phyloP scores from a whole-genome alignment of 441 rosid genomes.

The Eruca vesicaria region DNA sequence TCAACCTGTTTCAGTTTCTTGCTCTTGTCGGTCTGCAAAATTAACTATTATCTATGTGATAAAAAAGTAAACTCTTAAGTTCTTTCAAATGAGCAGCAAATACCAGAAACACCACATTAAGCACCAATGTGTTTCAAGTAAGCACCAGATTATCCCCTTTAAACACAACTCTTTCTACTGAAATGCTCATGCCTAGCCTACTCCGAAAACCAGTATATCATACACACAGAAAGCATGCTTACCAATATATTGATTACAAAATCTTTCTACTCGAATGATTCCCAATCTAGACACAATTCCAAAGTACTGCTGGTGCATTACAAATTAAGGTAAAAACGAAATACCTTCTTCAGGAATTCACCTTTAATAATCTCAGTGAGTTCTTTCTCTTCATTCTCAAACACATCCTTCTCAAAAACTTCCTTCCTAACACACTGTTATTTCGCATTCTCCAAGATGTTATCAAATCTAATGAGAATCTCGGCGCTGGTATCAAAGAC shows the following conservation, averaged over 20 bases:
- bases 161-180: not conserved
- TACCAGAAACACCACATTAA: too few relatives aligned
- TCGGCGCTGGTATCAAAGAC: conserved; percentile 47
- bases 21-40: too few relatives aligned
- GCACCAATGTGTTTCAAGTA: not conserved
- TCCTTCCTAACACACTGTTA: conserved; percentile 42
- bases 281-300: not conserved
- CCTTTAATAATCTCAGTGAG: conserved; percentile 64
- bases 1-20: conserved; percentile 15
- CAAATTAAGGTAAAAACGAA: not conserved
- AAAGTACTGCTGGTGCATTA: not conserved
- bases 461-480: conserved; percentile 18
- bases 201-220: not conserved
- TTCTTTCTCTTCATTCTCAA: conserved; percentile 57
- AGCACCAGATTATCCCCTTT: not conserved
- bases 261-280: not conserved
- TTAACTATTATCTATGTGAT: too few relatives aligned
- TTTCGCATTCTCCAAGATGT: conserved; percentile 10
- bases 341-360: not conserved
- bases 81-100: too few relatives aligned
- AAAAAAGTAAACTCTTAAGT: too few relatives aligned
- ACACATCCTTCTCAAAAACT: conserved; percentile 39
- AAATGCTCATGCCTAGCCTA: not conserved
- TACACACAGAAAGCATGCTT: not conserved
- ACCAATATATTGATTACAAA: not conserved